Evolutionary conservation across 108 stramenopile species (phyloP).

Genomic region (Skeletonema potamos): DNA sequence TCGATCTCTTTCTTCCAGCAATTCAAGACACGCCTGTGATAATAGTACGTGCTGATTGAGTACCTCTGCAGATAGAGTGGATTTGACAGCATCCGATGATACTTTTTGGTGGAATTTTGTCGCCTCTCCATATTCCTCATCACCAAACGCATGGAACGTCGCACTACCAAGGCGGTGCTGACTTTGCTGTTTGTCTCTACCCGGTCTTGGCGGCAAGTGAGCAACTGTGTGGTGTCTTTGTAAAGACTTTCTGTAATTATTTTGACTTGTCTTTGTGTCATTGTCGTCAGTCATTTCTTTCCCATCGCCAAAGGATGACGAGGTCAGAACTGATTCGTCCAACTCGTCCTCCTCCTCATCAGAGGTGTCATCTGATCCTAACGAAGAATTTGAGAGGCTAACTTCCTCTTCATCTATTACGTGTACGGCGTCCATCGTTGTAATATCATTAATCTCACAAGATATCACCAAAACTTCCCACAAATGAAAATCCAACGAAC

Average conservation of each 20-base stretch:
- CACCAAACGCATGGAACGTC: not conserved
- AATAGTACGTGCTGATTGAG: not conserved
- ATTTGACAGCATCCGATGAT: not conserved
- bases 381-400: not conserved
- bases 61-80: not conserved
- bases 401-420: not conserved
- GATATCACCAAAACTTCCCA: too few relatives aligned
- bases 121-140: not conserved
- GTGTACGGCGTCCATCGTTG: not conserved
- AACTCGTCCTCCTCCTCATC: not conserved
- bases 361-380: not conserved
- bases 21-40: not conserved
- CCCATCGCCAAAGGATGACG: not conserved
- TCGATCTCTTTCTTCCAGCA: not conserved
- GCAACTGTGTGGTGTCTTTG: not conserved
- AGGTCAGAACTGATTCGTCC: not conserved
- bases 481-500: too few relatives aligned
- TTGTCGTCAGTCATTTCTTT: not conserved
- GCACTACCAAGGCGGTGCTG: not conserved
- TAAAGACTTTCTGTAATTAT: not conserved
- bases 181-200: not conserved
- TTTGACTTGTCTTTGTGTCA: not conserved
- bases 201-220: not conserved
- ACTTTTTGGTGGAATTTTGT: not conserved
- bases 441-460: too few relatives aligned